A percentile compares a stretch with the other conserved stretches of the same genome.
Conservation (phyloP, 2,329 filamentous ascomycete genomes). For the Trichophyton schoenleinii region DNA sequence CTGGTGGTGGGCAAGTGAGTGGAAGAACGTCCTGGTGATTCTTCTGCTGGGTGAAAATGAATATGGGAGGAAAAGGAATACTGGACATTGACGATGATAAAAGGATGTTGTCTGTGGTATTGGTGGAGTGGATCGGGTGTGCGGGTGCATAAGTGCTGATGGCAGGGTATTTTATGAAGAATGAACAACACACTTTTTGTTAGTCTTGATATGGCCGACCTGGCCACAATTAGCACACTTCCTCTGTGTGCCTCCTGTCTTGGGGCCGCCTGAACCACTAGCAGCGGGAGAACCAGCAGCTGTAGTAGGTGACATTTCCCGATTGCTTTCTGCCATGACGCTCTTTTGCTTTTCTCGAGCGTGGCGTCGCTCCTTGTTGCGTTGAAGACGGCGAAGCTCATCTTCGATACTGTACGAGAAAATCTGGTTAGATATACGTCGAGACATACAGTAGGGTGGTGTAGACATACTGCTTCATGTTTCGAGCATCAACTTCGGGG, state of each 20-base stretch:
- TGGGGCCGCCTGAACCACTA: slow-evolving; percentile 40
- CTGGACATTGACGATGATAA: too few relatives aligned
- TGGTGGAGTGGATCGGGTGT: neutral
- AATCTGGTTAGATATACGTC: neutral
- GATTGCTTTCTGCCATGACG: slow-evolving; percentile 27
- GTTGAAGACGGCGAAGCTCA: slow-evolving; percentile 72
- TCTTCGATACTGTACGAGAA: slow-evolving; percentile 44
- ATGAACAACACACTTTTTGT: slow-evolving; percentile 63
- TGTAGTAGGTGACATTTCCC: slow-evolving; percentile 33
- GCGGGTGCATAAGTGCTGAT: neutral
- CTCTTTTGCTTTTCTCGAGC: slow-evolving; percentile 84
- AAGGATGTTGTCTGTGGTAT: neutral
- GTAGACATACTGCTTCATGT: slow-evolving; percentile 42
- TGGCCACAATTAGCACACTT: slow-evolving; percentile 98
- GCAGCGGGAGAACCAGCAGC: slow-evolving; percentile 32
- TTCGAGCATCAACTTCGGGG: slow-evolving; percentile 50
- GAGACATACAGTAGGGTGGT: neutral
- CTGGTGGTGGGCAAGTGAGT: slow-evolving; percentile 7
- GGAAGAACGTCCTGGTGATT: neutral
- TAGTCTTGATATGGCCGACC: slow-evolving; percentile 96
- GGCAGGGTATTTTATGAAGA: neutral
- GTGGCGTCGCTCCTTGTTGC: slow-evolving; percentile 81
- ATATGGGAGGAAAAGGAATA: too few relatives aligned
- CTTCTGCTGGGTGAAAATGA: too few relatives aligned
- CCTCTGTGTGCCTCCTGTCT: slow-evolving; percentile 45